Percentiles rank a stretch among this genome's conserved stretches.
These are phyloP conservation scores for Craspedostauros australis DNA, from an alignment of 108 stramenopile genomes.

Conservation along the genomic window DNA sequence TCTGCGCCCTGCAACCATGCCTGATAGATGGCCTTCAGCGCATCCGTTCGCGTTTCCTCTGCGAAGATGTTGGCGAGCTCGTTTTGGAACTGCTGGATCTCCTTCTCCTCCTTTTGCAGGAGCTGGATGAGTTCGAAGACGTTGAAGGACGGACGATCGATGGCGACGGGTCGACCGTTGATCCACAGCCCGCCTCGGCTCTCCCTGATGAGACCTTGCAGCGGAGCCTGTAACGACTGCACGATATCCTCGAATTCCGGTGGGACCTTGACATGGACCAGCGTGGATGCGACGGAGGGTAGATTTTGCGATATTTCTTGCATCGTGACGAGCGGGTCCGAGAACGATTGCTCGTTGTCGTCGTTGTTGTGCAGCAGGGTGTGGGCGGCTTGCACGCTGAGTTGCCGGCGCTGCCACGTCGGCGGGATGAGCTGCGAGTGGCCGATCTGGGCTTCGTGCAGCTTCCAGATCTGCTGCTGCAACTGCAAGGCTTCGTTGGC, in stretches of 20 bases:
- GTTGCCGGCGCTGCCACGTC: slow-evolving; percentile 67
- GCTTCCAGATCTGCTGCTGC: slow-evolving; percentile 34
- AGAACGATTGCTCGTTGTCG: slow-evolving; percentile 37
- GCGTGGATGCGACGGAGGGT: slow-evolving; percentile 67
- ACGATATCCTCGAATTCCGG: slow-evolving; percentile 23
- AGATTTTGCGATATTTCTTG: slow-evolving; percentile 77
- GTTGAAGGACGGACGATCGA: slow-evolving; percentile 78
- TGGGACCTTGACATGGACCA: slow-evolving; percentile 49
- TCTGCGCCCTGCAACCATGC: slow-evolving; percentile 55
- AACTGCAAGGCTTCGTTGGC: slow-evolving; percentile 1
- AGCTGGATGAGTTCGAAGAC: slow-evolving; percentile 73
- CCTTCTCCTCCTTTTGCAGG: slow-evolving; percentile 55
- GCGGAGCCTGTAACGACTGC: slow-evolving; percentile 31
- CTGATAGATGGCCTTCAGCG: slow-evolving; percentile 35
- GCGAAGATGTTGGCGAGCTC: slow-evolving; percentile 20
- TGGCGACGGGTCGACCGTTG: slow-evolving; percentile 52
- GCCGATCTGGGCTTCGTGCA: slow-evolving; percentile 35
- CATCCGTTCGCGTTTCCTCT: slow-evolving; percentile 13
- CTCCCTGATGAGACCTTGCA: slow-evolving; percentile 31
- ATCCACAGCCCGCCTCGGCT: slow-evolving; percentile 53
- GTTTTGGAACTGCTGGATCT: slow-evolving; percentile 36
- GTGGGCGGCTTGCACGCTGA: slow-evolving; percentile 73
- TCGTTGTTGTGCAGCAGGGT: background rate
- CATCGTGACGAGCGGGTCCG: slow-evolving; percentile 62
- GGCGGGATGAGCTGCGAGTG: slow-evolving; percentile 62